These are phyloP conservation scores for Rhododendron molle DNA, from an alignment of 148 eudicot species.

Conservation along the genomic window DNA sequence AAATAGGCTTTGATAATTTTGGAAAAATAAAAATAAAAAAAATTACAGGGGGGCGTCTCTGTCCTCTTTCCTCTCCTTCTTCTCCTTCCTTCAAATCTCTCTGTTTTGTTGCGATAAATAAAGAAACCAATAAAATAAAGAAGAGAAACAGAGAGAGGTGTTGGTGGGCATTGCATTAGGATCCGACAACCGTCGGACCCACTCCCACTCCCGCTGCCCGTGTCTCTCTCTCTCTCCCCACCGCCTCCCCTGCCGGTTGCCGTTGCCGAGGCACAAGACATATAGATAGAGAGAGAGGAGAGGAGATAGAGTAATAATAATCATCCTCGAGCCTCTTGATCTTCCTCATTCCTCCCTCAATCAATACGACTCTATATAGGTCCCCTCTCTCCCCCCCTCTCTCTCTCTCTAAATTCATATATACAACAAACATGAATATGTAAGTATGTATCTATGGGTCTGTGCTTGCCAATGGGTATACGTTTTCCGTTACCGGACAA, in stretches of 20 bases:
- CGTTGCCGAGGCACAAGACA: neutral
- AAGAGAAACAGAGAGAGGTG: neutral
- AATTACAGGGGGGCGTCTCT: neutral
- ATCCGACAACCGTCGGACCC: neutral
- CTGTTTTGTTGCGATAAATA: neutral
- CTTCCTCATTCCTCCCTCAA: neutral
- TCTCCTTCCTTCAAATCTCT: neutral
- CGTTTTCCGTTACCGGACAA: neutral
- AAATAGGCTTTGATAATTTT: neutral
- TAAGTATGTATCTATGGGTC: neutral
- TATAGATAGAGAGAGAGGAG: conserved; percentile 5
- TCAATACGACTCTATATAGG: neutral
- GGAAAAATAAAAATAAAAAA: neutral
- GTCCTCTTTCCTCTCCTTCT: neutral
- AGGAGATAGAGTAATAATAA: neutral
- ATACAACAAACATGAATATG: neutral
- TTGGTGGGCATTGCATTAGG: neutral
- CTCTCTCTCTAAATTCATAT: neutral
- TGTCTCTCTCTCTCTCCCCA: neutral
- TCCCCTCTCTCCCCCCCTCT: neutral
- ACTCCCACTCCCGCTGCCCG: neutral
- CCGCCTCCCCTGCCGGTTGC: neutral
- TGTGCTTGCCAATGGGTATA: neutral
- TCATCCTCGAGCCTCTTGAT: neutral
- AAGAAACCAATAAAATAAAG: neutral